Percentiles rank a stretch among this genome's conserved stretches.
Conservation (phyloP, 2,329 filamentous ascomycete species). For the Trichoderma lentiforme region DNA sequence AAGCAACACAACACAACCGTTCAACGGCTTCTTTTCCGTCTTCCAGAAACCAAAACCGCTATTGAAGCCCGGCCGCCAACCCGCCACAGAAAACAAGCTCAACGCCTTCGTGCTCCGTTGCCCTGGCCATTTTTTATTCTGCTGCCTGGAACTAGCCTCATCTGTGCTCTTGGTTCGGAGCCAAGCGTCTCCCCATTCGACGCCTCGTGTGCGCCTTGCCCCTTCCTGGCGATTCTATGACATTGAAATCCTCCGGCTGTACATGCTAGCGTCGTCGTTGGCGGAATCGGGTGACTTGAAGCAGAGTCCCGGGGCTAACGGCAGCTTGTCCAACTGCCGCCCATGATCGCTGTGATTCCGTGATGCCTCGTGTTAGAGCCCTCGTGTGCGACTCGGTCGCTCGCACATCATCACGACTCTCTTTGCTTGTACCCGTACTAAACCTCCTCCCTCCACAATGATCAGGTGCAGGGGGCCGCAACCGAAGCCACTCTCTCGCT, state of each 20-base stretch:
- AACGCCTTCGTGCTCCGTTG: not conserved
- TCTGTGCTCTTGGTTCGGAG: not conserved
- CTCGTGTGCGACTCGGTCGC: not conserved
- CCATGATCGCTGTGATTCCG: not conserved
- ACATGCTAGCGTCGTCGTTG: not conserved
- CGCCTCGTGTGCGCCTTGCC: constrained; percentile 16
- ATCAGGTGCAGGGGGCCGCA: constrained; percentile 3
- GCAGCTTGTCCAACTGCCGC: constrained; percentile 13
- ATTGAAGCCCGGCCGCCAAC: not conserved
- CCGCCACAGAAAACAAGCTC: constrained; percentile 6
- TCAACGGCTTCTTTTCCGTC: not conserved
- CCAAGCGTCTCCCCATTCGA: constrained; percentile 18
- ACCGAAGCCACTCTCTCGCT: constrained; percentile 8
- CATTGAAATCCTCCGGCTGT: constrained; percentile 8
- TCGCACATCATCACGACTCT: not conserved
- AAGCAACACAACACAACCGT: not conserved
- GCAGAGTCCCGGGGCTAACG: not conserved
- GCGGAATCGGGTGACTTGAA: not conserved
- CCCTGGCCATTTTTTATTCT: constrained; percentile 18
- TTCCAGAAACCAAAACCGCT: not conserved
- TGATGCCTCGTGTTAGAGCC: constrained; percentile 4
- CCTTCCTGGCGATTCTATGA: not conserved
- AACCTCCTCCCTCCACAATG: not conserved
- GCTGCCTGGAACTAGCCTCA: constrained; percentile 17
- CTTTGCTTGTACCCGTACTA: not conserved